phyloP scores from a whole-genome alignment of 2,329 filamentous ascomycete genomes.

The Colletotrichum graminicola region DNA sequence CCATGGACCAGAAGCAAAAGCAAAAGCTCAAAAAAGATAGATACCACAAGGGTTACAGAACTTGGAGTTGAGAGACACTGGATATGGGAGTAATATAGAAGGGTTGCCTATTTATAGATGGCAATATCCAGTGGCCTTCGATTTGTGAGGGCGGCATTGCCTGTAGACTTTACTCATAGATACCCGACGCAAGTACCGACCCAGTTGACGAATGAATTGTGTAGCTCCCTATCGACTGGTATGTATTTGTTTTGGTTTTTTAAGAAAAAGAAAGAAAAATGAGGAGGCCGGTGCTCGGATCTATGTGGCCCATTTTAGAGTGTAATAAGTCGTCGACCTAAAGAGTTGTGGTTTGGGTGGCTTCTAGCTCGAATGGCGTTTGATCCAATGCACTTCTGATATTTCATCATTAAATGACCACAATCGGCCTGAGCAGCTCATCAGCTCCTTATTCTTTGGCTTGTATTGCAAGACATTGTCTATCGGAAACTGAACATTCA shows the following conservation, averaged over 20 bases:
- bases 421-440: not conserved
- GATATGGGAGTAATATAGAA: slow-evolving; percentile 8
- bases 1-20: not conserved
- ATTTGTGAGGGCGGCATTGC: not conserved
- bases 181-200: slow-evolving; percentile 28
- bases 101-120: slow-evolving; percentile 14
- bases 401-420: not conserved
- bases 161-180: slow-evolving; percentile 23
- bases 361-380: not conserved
- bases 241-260: not conserved
- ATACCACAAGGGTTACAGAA: slow-evolving; percentile 6
- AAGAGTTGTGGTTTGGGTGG: too few species aligned
- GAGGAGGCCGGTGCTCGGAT: not conserved
- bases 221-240: not conserved
- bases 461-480: slow-evolving; percentile 29
- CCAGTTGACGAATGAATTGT: not conserved
- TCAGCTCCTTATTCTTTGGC: not conserved
- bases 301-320: not conserved
- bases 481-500: slow-evolving; percentile 26
- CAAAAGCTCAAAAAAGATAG: not conserved
- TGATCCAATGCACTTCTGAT: not conserved
- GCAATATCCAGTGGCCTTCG: not conserved
- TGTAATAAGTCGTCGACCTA: not conserved
- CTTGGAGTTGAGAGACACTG: slow-evolving; percentile 10
- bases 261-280: too few species aligned